A percentile compares a stretch with the other conserved stretches of the same genome.
Conservation (phyloP, 257 asterid species). For the Anisodus acutangulus region DNA sequence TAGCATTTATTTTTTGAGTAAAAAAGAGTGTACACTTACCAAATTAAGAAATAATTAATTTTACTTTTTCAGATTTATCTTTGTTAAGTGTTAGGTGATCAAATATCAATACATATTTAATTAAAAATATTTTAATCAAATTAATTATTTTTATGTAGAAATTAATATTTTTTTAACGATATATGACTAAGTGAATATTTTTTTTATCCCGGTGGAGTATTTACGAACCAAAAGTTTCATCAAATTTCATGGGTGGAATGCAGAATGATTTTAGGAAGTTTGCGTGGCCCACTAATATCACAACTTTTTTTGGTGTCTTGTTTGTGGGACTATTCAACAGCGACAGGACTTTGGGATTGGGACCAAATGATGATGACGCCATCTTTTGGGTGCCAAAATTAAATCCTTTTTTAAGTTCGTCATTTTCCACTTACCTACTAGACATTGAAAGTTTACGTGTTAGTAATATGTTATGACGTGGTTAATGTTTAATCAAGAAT, state of each 20-base stretch:
- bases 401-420: background rate
- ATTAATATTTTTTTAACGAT: no score
- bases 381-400: slow-evolving; percentile 29
- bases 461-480: background rate
- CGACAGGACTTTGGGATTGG: slow-evolving; percentile 14
- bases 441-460: background rate
- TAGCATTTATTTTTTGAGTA: no score
- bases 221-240: background rate
- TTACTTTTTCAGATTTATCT: no score
- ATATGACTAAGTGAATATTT: no score
- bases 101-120: no score
- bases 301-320: background rate
- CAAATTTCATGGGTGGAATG: background rate
- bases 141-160: no score
- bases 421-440: slow-evolving; percentile 38
- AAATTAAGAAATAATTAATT: no score
- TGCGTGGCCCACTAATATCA: slow-evolving; percentile 27
- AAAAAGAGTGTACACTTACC: no score
- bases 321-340: slow-evolving; percentile 4
- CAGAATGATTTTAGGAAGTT: background rate
- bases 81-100: no score
- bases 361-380: slow-evolving; percentile 30
- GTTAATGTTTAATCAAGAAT: background rate
- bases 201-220: background rate
- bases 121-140: no score